Percentiles rank a stretch among this genome's conserved stretches.
phyloP scores from a whole-genome alignment of 2,329 filamentous ascomycete genomes.

The Chaetomium olivaceum region DNA sequence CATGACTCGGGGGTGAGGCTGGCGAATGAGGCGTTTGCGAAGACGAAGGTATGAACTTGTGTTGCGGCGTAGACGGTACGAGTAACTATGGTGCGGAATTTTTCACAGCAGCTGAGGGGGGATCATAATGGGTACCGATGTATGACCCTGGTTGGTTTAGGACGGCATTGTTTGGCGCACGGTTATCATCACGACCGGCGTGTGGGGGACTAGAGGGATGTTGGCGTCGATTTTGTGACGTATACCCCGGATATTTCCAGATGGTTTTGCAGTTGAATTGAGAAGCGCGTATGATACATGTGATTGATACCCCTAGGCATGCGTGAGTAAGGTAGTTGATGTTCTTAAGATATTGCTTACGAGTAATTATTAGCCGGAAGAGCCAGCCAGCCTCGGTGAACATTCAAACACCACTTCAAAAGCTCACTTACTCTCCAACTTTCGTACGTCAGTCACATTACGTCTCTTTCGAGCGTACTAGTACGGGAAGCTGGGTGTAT shows the following conservation, averaged over 20 bases:
- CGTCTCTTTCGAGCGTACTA: too few relatives aligned
- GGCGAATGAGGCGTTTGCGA: slow-evolving; percentile 31
- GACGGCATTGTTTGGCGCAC: slow-evolving; percentile 13
- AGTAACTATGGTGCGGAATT: not conserved
- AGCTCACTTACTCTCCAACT: not conserved
- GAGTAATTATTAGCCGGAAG: not conserved
- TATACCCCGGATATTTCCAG: slow-evolving; percentile 7
- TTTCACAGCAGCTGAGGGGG: not conserved
- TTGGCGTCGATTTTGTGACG: slow-evolving; percentile 3
- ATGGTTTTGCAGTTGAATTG: not conserved
- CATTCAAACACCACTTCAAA: not conserved
- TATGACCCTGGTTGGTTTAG: not conserved
- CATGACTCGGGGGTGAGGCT: slow-evolving; percentile 23
- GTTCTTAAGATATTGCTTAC: not conserved
- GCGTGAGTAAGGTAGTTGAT: not conserved
- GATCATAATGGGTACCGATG: not conserved
- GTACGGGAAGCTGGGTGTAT: too few relatives aligned
- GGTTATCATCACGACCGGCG: slow-evolving; percentile 3
- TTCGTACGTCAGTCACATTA: too few relatives aligned
- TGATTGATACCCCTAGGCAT: not conserved
- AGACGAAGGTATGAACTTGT: slow-evolving; percentile 22
- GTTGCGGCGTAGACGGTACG: not conserved
- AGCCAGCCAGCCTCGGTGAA: not conserved
- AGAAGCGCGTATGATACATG: not conserved
- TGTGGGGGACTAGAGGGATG: slow-evolving; percentile 3